A percentile compares a stretch with the other conserved stretches of the same genome.
Evolutionary conservation across 2,329 filamentous ascomycete species (phyloP).

Genomic region (Pseudocercospora macadamiae): DNA sequence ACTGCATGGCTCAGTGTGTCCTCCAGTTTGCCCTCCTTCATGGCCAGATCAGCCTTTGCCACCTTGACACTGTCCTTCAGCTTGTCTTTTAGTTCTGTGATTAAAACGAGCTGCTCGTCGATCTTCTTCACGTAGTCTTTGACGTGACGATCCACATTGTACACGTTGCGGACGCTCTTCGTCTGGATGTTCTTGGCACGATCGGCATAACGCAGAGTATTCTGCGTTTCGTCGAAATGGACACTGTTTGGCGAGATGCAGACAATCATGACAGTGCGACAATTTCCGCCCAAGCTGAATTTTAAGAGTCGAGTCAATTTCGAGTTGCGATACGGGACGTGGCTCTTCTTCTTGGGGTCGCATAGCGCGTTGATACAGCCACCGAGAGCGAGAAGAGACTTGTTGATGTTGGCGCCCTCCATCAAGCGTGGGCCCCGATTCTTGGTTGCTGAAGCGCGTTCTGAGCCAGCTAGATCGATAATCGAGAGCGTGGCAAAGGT

Average conservation of each 20-base stretch:
- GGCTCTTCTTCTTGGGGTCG: slow-evolving; percentile 85
- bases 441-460: slow-evolving; percentile 93
- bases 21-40: slow-evolving; percentile 85
- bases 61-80: slow-evolving; percentile 84
- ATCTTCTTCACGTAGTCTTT: slow-evolving; percentile 99
- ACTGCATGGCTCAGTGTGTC: slow-evolving; percentile 75
- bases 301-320: slow-evolving; percentile 95
- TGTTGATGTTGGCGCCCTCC: slow-evolving; percentile 99
- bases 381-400: slow-evolving; percentile 88
- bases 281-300: slow-evolving; percentile 96
- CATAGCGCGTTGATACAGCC: slow-evolving; percentile 99
- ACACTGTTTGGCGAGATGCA: slow-evolving; percentile 95
- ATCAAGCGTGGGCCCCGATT: slow-evolving; percentile 88
- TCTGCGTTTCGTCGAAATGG: slow-evolving; percentile 97
- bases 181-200: slow-evolving; percentile 99
- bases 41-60: slow-evolving; percentile 86
- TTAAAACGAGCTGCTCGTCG: slow-evolving; percentile 95
- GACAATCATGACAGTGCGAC: slow-evolving; percentile 99
- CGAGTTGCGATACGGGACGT: slow-evolving; percentile 96
- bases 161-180: slow-evolving; percentile 98
- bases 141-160: slow-evolving; percentile 97
- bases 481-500: slow-evolving; percentile 98
- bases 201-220: slow-evolving; percentile 95
- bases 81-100: slow-evolving; percentile 91
- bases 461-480: slow-evolving; percentile 94